A percentile compares a stretch with the other conserved stretches of the same genome.
Conservation (phyloP, 2,329 filamentous ascomycete genomes). For the Calonectria ilicicola region DNA sequence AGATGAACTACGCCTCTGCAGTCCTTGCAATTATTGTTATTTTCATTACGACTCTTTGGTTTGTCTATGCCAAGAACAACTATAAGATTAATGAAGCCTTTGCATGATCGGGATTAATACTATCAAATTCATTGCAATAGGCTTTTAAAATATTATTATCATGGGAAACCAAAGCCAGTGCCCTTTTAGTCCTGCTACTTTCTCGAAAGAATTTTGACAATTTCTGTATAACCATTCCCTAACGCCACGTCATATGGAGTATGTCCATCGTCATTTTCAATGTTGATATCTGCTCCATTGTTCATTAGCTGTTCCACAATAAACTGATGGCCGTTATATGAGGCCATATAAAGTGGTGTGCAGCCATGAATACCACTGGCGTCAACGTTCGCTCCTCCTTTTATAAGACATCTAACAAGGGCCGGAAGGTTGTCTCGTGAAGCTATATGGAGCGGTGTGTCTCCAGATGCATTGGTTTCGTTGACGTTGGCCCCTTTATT, state of each 20-base stretch:
- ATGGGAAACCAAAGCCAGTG: too few species aligned
- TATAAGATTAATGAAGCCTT: constrained; percentile 40
- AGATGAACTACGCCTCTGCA: constrained; percentile 44
- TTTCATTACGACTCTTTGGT: constrained; percentile 32
- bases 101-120: neutral
- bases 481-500: too few species aligned
- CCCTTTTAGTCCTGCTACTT: too few species aligned
- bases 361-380: neutral
- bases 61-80: constrained; percentile 36
- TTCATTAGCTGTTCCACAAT: neutral
- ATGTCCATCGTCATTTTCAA: neutral
- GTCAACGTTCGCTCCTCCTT: neutral
- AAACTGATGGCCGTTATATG: neutral
- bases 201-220: too few species aligned
- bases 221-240: neutral
- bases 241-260: neutral
- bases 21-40: constrained; percentile 35
- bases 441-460: neutral
- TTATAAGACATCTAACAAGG: neutral
- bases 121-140: neutral
- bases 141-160: neutral
- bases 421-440: neutral
- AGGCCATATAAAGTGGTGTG: neutral
- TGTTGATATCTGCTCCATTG: neutral
- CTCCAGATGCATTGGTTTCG: too few species aligned